Base-by-base conservation (phyloP, 768 basidiomycete genomes). In the Boletus vermiculosoides region DNA sequence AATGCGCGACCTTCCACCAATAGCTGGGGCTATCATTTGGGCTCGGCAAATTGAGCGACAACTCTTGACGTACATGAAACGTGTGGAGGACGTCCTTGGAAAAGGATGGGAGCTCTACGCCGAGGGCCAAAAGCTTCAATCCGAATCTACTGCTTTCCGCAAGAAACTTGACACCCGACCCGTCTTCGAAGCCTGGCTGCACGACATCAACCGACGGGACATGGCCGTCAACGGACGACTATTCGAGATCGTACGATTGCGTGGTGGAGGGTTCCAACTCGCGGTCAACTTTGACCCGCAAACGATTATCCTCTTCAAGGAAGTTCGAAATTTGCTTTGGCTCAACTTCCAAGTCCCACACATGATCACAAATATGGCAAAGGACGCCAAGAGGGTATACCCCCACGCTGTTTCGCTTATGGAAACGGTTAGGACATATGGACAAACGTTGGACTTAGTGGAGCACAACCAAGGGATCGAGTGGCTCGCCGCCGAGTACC, bases 61-160 rank as follows among this genome's bases (percentile, higher is more conserved):
- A 68, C 84, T 99, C 3, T 80, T 89, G 56, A 87, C 93, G 1
- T 98, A 98, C 77, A 99, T 99, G 96, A 96, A 95, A 71, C 90
- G 96, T 16, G 96, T 98, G 50, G 97, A 98, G 68, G 96, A 98
- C 70, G 97, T 99, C 3, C 85, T 99, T 9, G 91, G 96, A 6
- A 96, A 94, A 73, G 96, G 94, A 8, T 99, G 97, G 96, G 95
- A 98, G 67, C 85, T 94, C 57, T 98, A 99, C 64, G 95, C 96
- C n/a, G 97, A 99, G 66, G 97, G 97, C 7, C 94, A 98, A 73
- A 96, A 94, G 65, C 87, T 99, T 1, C 94, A 98, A 66, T 87
- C 88, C 30, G 97, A 98, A 73, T 88, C 85, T 45, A 77, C 83
- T 5, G 90, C 93, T 0, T 99, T 99, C 83, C 86, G 93, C 45